phyloP scores from a whole-genome alignment of 2,329 filamentous ascomycete species.

The Epicoccum sorghinum region DNA sequence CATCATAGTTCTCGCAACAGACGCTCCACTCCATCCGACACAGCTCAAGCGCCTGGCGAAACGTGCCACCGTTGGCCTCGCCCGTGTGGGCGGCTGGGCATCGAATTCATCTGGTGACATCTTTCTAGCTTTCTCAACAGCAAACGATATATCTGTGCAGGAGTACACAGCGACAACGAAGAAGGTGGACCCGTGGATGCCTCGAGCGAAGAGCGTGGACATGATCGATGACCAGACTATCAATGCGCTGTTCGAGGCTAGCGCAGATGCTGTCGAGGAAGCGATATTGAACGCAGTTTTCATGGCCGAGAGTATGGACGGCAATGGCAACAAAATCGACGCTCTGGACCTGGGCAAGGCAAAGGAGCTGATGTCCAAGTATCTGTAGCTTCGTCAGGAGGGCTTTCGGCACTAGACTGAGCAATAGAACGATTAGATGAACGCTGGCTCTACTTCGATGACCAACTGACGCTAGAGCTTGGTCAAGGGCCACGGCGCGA shows the following conservation, averaged over 20 bases:
- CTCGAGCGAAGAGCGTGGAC: slow-evolving; percentile 53
- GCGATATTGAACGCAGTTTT: slow-evolving; percentile 69
- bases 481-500: not conserved
- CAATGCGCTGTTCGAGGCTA: slow-evolving; percentile 66
- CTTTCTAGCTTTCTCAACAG: slow-evolving; percentile 71
- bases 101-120: slow-evolving; percentile 69
- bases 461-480: too few relatives aligned
- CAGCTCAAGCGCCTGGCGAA: slow-evolving; percentile 65
- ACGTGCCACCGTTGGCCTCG: slow-evolving; percentile 66
- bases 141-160: slow-evolving; percentile 57
- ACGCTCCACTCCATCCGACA: slow-evolving; percentile 63
- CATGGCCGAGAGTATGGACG: slow-evolving; percentile 65
- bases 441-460: too few relatives aligned
- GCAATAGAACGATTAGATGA: too few relatives aligned
- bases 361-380: slow-evolving; percentile 46
- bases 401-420: too few relatives aligned
- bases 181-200: slow-evolving; percentile 42
- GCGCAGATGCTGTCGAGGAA: slow-evolving; percentile 68
- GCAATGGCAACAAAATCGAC: slow-evolving; percentile 55
- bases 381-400: slow-evolving; percentile 23
- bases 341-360: slow-evolving; percentile 43
- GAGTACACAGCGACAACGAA: slow-evolving; percentile 33
- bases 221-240: slow-evolving; percentile 65
- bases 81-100: slow-evolving; percentile 66
- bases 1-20: slow-evolving; percentile 66